phyloP scores from a whole-genome alignment of 1,284 basidiomycete genomes.

The Sporisorium graminicola region DNA sequence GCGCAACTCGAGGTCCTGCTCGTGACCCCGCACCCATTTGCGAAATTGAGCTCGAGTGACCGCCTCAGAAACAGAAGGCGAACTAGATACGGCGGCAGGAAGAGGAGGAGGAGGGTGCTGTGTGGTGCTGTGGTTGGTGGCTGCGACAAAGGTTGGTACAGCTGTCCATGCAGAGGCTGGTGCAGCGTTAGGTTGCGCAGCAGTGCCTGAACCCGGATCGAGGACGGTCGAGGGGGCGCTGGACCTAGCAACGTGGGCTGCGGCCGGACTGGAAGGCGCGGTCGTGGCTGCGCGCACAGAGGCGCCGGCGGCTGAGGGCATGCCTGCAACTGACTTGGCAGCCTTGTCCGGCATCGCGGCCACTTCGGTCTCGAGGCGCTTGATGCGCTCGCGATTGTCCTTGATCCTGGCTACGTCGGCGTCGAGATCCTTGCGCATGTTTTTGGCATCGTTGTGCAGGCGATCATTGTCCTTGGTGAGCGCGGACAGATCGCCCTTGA shows the following conservation, averaged over 20 bases:
- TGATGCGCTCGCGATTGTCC: constrained; percentile 18
- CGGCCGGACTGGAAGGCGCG: constrained; percentile 14
- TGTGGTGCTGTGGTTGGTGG: not conserved
- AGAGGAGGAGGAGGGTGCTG: not conserved
- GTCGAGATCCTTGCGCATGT: constrained; percentile 25
- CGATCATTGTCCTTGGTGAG: constrained; percentile 16
- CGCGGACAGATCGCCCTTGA: constrained; percentile 13
- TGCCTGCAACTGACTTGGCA: not conserved
- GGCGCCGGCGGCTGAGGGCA: not conserved
- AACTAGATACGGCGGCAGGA: not conserved
- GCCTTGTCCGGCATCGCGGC: not conserved
- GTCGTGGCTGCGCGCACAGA: constrained; percentile 1
- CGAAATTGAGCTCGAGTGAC: constrained; percentile 31
- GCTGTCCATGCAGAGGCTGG: not conserved
- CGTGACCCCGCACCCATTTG: constrained; percentile 15
- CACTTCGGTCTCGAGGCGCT: constrained; percentile 5
- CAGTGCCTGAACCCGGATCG: constrained; percentile 12
- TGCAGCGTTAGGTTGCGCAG: constrained; percentile 3
- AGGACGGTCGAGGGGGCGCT: constrained; percentile 8
- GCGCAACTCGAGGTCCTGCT: constrained; percentile 23
- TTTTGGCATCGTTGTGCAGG: constrained; percentile 9
- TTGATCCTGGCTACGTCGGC: constrained; percentile 32
- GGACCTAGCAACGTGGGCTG: not conserved
- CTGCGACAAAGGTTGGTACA: not conserved
- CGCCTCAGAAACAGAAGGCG: not conserved